These are phyloP conservation scores for Spiromastix sp. DNA, from an alignment of 2,329 filamentous ascomycete genomes.

Conservation along the genomic window DNA sequence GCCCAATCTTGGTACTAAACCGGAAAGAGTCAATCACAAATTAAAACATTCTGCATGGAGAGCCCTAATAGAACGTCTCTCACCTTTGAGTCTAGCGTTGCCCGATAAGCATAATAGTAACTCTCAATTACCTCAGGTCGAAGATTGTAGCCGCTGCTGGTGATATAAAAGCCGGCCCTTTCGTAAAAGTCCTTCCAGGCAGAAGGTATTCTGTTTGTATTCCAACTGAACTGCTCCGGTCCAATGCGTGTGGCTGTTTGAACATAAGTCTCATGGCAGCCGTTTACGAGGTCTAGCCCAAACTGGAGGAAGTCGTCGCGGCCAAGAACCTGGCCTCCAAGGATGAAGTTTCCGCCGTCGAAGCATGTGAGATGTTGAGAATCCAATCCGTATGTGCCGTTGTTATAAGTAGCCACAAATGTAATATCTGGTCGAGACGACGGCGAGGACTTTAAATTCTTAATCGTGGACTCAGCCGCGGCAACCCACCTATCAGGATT, in stretches of 20 bases:
- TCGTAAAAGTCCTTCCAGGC: conserved; percentile 51
- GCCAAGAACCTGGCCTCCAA: conserved; percentile 62
- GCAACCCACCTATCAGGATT: conserved; percentile 50
- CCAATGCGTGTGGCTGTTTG: conserved; percentile 62
- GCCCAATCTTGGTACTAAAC: conserved; percentile 65
- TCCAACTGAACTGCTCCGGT: conserved; percentile 61
- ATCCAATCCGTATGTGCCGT: conserved; percentile 24
- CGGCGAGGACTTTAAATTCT: conserved; percentile 60
- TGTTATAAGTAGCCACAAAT: conserved; percentile 40
- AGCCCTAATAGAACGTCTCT: conserved; percentile 6
- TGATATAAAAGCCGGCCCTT: conserved; percentile 62
- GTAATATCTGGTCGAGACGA: conserved; percentile 57
- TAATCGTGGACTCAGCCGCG: conserved; percentile 66
- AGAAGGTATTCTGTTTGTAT: conserved; percentile 38
- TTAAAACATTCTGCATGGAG: neutral
- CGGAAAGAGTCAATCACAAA: conserved; percentile 2
- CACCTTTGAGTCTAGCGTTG: conserved; percentile 57
- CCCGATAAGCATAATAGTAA: conserved; percentile 77
- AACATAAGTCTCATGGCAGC: conserved; percentile 65
- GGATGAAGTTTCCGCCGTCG: conserved; percentile 73
- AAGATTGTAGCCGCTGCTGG: conserved; percentile 51
- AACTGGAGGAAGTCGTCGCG: conserved; percentile 60
- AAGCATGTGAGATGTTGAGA: conserved; percentile 61
- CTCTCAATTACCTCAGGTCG: conserved; percentile 75
- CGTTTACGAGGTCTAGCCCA: conserved; percentile 59